Evolutionary conservation across 2,329 filamentous ascomycete species (phyloP), one percentile per base, ranked within the genome.

Genomic region (Xylariomycetidae sp.): DNA sequence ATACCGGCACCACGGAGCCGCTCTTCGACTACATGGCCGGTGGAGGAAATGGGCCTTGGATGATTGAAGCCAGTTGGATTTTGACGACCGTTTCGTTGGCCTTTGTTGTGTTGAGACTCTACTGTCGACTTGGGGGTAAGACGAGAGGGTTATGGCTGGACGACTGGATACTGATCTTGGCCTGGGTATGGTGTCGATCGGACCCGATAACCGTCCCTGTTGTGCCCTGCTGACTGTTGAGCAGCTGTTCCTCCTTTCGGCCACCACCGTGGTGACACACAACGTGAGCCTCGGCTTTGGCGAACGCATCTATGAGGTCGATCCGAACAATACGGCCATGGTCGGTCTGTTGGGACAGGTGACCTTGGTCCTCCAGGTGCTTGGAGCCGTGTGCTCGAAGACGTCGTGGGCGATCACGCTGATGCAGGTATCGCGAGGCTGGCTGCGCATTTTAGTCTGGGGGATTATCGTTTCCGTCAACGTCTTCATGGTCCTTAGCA

Each of bases 321-420:
- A 29, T 29, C 14, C 27, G n/a, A 9, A 9, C 27, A 7, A 12
- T 12, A 10, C 18, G 16, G 10, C 17, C n/a, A n/a, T 6, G 6
- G 27, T 29, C 27, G 16, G 5, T 16, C 17, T 29, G 5, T 12
- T 29, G 7, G 6, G 17, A 7, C 27, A 29, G 12, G 17, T 29
- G 7, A 29, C 17, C 7, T 12, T 16, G 13, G 14, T 19, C 12
- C 16, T 29, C 27, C 10, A 12, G 12, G 14, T 29, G 7, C 14
- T 29, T 6, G 27, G 14, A n/a, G 27, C 27, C 16, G 27, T 29
- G 13, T 29, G 27, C 13, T 17, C 27, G 5, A 29, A 29, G 27
- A 29, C 27, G 8, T 16, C 27, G 27, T 16, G 14, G 27, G 27
- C 7, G 6, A 12, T 19, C 9, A 29, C 17, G 7, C 5, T 29